Base-by-base conservation (phyloP, 768 basidiomycete genomes). In the Lactarius psammicola region DNA sequence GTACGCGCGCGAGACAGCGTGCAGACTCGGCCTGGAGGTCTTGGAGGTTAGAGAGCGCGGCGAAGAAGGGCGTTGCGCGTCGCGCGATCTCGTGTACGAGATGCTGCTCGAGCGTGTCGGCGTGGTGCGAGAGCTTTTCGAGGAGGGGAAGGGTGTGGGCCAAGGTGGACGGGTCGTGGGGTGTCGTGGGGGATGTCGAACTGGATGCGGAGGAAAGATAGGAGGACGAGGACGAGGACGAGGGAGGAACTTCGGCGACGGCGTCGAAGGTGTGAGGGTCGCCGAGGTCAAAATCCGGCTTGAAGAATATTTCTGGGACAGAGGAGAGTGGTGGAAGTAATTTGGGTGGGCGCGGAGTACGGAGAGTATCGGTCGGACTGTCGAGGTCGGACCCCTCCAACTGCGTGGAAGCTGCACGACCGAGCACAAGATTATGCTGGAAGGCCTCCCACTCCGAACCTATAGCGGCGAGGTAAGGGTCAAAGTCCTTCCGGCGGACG, bases 71-170 rank as follows among this genome's bases (percentile, higher is more conserved):
- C 0, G 92, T 85, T 0, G 95, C 93, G 17, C 96, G 89, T 11
- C 90, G 79, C 10, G 90, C 90, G 54, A 99, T 95, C 76, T 98
- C 97, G 66, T 87, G 87, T 4, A 95, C 85, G 63, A 99, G 89
- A 76, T 99, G 96, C 66, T 94, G 87, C 74, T 99, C 97, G 68
- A 98, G 85, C 0, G 90, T 90, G 74, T 98, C 97, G 2, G 95
- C 88, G 72, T 96, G 89, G 63, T 93, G 89, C 11, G 94, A 95
- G 68, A 98, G 86, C 71, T 87, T 89, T 74, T 98, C 95, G 11
- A 96, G 87, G 4, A 95, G 79, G 0, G 89, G 90, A 2, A 89
- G 80, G 5, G 87, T 82, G 74, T 87, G 80, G 10, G 90, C 81
- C 60, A 89, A 81, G 2, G 87, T 78, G 0, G 85, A 80, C 0